These are phyloP conservation scores for Exsudoporus frostii DNA, from an alignment of 768 basidiomycete genomes.

Conservation along the genomic window DNA sequence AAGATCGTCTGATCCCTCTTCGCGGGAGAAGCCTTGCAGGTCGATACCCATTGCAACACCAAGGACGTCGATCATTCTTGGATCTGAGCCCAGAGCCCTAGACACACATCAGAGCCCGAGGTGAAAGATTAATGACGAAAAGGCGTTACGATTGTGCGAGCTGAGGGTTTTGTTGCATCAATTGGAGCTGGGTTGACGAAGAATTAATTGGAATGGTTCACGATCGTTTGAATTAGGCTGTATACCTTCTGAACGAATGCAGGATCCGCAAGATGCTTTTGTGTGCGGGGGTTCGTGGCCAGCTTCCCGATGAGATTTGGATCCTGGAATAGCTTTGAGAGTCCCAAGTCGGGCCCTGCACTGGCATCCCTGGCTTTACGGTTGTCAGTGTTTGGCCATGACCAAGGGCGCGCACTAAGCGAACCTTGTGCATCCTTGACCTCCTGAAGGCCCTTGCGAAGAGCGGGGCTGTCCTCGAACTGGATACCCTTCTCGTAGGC, in stretches of 20 bases:
- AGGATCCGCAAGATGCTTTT: slow-evolving; percentile 80
- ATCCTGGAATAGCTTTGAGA: slow-evolving; percentile 79
- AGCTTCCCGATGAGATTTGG: slow-evolving; percentile 82
- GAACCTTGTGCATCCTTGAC: slow-evolving; percentile 83
- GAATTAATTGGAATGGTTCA: not conserved
- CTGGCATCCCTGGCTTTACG: slow-evolving; percentile 35
- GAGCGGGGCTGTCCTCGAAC: slow-evolving; percentile 75
- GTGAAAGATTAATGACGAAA: not conserved
- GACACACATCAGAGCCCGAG: slow-evolving; percentile 7
- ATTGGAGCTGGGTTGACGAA: slow-evolving; percentile 44
- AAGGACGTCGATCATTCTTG: slow-evolving; percentile 91
- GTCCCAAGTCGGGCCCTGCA: slow-evolving; percentile 48
- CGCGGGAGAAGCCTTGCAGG: slow-evolving; percentile 79
- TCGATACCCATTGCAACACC: slow-evolving; percentile 93
- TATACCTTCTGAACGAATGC: slow-evolving; percentile 69
- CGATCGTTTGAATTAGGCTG: not conserved
- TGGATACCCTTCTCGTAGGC: slow-evolving; percentile 82
- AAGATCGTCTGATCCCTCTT: slow-evolving; percentile 79
- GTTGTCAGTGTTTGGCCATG: not conserved
- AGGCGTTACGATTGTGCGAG: slow-evolving; percentile 54
- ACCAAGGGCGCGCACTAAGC: not conserved
- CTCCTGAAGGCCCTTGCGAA: slow-evolving; percentile 85
- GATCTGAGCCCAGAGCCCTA: slow-evolving; percentile 63
- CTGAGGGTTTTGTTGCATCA: slow-evolving; percentile 65
- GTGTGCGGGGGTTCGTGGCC: slow-evolving; percentile 81